Conservation (phyloP, 1,284 basidiomycete species). For the Ustilago tritici region DNA sequence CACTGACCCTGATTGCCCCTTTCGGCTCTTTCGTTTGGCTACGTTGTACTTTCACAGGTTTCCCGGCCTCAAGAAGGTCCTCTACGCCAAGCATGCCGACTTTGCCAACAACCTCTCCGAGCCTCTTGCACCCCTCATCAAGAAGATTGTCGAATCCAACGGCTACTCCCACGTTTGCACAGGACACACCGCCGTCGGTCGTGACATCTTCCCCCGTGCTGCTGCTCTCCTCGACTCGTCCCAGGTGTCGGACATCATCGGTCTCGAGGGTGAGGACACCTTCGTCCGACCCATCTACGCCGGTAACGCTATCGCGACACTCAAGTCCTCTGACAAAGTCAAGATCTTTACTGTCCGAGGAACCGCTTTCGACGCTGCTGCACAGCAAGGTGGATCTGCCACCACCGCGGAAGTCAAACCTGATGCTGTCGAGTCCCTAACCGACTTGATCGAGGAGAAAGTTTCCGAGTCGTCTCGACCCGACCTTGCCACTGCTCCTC, state of each 20-base stretch:
- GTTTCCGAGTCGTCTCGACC: conserved; percentile 92
- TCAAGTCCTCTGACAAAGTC: conserved; percentile 83
- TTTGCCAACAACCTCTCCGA: conserved; percentile 71
- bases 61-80: conserved; percentile 72
- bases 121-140: conserved; percentile 73
- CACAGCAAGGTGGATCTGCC: conserved; percentile 73
- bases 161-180: conserved; percentile 86
- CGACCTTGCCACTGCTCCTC: conserved; percentile 86
- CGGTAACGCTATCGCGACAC: conserved; percentile 94
- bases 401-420: conserved; percentile 78
- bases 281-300: conserved; percentile 97
- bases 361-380: conserved; percentile 86
- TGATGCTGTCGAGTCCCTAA: conserved; percentile 73
- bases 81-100: conserved; percentile 71
- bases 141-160: conserved; percentile 72
- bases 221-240: conserved; percentile 81
- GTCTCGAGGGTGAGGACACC: conserved; percentile 81
- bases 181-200: conserved; percentile 80
- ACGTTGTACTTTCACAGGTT: conserved; percentile 67
- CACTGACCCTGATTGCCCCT: neutral
- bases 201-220: conserved; percentile 84
- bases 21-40: neutral
- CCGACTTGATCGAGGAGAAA: conserved; percentile 84
- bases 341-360: conserved; percentile 96
- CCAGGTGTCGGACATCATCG: conserved; percentile 88